phyloP scores from a whole-genome alignment of 2,329 filamentous ascomycete species.

The Parascedosporium putredinis region DNA sequence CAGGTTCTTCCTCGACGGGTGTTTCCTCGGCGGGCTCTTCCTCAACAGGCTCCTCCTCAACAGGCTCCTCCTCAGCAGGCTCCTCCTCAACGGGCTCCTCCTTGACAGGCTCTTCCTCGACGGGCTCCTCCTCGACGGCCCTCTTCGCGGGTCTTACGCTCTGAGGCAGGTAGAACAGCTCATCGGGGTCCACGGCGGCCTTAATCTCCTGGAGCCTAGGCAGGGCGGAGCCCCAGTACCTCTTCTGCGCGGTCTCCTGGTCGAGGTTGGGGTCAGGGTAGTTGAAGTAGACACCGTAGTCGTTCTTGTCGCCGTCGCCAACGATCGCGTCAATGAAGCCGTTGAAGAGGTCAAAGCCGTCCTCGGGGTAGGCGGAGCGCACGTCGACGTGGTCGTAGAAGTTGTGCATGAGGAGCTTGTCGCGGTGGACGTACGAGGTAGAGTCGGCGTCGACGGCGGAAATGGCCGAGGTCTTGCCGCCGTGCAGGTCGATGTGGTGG shows the following conservation, averaged over 20 bases:
- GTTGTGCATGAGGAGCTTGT: constrained; percentile 39
- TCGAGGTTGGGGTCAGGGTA: constrained; percentile 27
- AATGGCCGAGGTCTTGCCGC: constrained; percentile 26
- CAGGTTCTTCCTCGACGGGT: not conserved
- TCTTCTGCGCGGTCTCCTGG: constrained; percentile 20
- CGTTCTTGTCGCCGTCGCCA: constrained; percentile 14
- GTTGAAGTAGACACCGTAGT: constrained; percentile 31
- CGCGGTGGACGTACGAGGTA: constrained; percentile 28
- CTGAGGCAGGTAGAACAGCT: constrained; percentile 31
- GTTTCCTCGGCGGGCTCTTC: not conserved
- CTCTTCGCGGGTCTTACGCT: constrained; percentile 5
- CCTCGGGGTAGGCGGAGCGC: constrained; percentile 20
- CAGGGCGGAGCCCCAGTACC: constrained; percentile 28
- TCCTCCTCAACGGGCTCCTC: not conserved
- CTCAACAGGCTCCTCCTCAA: not conserved
- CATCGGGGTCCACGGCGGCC: constrained; percentile 22
- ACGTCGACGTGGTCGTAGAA: constrained; percentile 29
- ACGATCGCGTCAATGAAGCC: constrained; percentile 25
- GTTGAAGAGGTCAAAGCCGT: constrained; percentile 23
- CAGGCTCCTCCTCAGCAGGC: not conserved
- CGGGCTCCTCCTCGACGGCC: not conserved
- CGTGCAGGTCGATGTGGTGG: constrained; percentile 20
- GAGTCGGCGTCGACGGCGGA: constrained; percentile 15
- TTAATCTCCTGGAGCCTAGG: constrained; percentile 24
- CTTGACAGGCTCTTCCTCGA: not conserved